phyloP scores from a whole-genome alignment of 371 early-diverging fungal genomes.

The Phascolomyces articulosus region DNA sequence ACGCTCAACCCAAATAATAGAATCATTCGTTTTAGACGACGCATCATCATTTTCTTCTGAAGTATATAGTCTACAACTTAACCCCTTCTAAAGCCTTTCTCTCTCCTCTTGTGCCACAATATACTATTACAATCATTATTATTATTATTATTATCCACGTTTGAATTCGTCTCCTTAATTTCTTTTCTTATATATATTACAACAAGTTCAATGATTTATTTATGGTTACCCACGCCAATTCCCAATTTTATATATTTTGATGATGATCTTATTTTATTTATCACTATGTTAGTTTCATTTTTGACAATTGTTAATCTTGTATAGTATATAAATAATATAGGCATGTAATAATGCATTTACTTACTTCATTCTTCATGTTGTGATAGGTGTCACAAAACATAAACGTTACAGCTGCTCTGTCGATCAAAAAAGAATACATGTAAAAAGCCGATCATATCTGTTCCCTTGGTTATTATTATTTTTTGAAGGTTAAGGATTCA shows the following conservation, averaged over 20 bases:
- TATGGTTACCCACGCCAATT: neutral
- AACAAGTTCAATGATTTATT: neutral
- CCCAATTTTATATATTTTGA: too few species aligned
- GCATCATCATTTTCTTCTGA: neutral
- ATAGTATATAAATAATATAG: too few species aligned
- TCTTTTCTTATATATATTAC: neutral
- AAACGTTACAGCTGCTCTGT: conserved; percentile 1
- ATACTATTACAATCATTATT: neutral
- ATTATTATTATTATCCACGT: neutral
- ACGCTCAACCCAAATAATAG: too few species aligned
- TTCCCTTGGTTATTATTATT: neutral
- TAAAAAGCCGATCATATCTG: neutral
- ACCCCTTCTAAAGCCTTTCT: neutral
- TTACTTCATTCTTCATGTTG: too few species aligned
- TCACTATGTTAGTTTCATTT: too few species aligned
- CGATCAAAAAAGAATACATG: neutral
- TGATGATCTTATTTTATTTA: too few species aligned
- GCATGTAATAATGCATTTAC: too few species aligned
- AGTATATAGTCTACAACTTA: too few species aligned
- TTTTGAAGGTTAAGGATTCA: neutral
- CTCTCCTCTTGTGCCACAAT: neutral
- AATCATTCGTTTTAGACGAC: neutral
- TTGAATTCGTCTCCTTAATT: neutral
- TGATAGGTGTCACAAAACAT: neutral
- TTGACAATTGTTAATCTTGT: too few species aligned